phyloP scores from a whole-genome alignment of 139 green algal genomes.

The Chlorella sorokiniana region DNA sequence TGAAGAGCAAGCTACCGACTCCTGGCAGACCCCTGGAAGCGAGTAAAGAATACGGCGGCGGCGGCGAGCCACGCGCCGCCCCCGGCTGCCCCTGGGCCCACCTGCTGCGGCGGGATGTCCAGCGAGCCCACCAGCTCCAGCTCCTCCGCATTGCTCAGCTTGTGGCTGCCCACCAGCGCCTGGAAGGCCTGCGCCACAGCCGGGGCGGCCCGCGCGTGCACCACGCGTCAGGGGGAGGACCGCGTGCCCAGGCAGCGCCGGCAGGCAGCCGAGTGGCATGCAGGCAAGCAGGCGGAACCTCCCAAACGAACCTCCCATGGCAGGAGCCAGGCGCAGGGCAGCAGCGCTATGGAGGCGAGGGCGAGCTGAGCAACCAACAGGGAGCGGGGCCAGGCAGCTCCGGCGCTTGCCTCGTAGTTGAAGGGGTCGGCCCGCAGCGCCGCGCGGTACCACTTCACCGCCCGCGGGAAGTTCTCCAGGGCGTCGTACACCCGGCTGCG shows the following conservation, averaged over 20 bases:
- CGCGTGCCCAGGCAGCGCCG: too few species aligned
- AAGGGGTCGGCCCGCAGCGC: slow-evolving; percentile 86
- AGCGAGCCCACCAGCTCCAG: slow-evolving; percentile 65
- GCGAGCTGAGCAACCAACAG: neutral
- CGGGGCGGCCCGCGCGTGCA: too few species aligned
- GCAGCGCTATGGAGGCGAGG: neutral
- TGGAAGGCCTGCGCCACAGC: slow-evolving; percentile 69
- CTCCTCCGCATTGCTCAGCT: slow-evolving; percentile 88
- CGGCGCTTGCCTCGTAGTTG: slow-evolving; percentile 77
- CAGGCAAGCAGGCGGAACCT: neutral
- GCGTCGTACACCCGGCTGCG: slow-evolving; percentile 75
- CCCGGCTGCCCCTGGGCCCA: neutral
- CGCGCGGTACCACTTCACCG: slow-evolving; percentile 53
- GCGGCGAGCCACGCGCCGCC: too few species aligned
- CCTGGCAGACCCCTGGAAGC: too few species aligned
- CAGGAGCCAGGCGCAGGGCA: too few species aligned
- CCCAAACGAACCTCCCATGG: too few species aligned
- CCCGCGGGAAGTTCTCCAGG: slow-evolving; percentile 80
- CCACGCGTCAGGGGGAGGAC: neutral
- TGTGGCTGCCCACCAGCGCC: slow-evolving; percentile 82
- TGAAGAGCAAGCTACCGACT: too few species aligned
- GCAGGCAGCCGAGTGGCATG: neutral
- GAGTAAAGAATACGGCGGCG: too few species aligned
- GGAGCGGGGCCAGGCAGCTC: too few species aligned
- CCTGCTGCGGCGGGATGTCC: slow-evolving; percentile 40